Conservation (phyloP, 768 basidiomycete genomes). For the Boletus reticuloceps region DNA sequence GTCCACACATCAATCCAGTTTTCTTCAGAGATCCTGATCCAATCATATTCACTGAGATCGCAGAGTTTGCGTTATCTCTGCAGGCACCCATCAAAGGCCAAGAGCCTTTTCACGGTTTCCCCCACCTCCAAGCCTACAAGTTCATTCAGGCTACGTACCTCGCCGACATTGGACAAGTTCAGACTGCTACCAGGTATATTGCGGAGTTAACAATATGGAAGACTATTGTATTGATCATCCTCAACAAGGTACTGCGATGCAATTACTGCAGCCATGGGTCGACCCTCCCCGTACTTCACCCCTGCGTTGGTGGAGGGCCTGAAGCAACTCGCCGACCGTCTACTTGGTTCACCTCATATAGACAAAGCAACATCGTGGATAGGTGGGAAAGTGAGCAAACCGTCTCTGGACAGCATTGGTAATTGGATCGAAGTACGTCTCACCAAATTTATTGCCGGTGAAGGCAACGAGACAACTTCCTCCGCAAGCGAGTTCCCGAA, state of each 20-base stretch:
- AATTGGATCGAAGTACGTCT: slow-evolving; percentile 91
- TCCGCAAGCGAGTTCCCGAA: slow-evolving; percentile 36
- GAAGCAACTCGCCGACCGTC: slow-evolving; percentile 74
- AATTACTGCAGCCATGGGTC: slow-evolving; percentile 63
- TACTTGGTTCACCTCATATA: slow-evolving; percentile 65
- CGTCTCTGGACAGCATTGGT: slow-evolving; percentile 88
- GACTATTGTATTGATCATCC: slow-evolving; percentile 1
- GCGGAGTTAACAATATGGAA: neutral
- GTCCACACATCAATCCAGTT: slow-evolving; percentile 46
- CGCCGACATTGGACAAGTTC: slow-evolving; percentile 79
- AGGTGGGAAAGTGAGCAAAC: slow-evolving; percentile 79
- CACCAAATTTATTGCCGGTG: slow-evolving; percentile 94
- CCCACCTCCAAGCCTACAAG: slow-evolving; percentile 86
- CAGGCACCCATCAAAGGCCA: slow-evolving; percentile 76
- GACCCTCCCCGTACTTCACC: slow-evolving; percentile 66
- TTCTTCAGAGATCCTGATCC: slow-evolving; percentile 70
- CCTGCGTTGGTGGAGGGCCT: slow-evolving; percentile 68
- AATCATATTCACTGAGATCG: slow-evolving; percentile 83
- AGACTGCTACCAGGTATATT: slow-evolving; percentile 70
- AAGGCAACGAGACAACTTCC: slow-evolving; percentile 52
- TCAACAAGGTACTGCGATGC: slow-evolving; percentile 91
- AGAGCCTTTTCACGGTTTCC: slow-evolving; percentile 77
- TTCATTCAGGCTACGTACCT: slow-evolving; percentile 73
- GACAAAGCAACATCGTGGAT: slow-evolving; percentile 89
- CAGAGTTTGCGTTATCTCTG: slow-evolving; percentile 87